Evolutionary conservation across 441 rosid species (phyloP), one percentile per base, ranked within the genome.

Genomic region (Dalechampia spathulata): DNA sequence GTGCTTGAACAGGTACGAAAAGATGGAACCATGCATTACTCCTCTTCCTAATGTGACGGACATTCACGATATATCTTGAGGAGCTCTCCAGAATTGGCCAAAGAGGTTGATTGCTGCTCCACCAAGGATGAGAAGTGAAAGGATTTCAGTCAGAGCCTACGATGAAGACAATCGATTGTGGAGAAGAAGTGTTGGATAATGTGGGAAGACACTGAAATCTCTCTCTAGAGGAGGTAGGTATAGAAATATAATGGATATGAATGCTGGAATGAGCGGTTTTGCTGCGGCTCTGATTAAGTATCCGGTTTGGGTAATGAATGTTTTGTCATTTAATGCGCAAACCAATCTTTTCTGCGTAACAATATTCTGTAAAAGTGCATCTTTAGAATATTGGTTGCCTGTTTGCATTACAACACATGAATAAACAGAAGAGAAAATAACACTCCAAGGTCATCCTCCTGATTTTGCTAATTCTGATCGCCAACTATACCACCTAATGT

Each of bases 201-300:
- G 80, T 39, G 65, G 55, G 44, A 68, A 60, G 44, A 70, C 78
- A 61, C 74, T 85, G 4, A 72, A 76, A 58, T 63, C 83, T 49
- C 71, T 76, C 4, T 28, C 55, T 15, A 57, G 47, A 55, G 75
- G 82, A 30, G 5, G 5, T 44, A 70, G 65, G 60, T 75, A 70
- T 65, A 77, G 87, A 71, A 85, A 85, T 54, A 9, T 83, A 8
- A 74, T 80, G 72, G 85, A 85, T 53, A 82, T 85, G 93, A 85
- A 85, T 60, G 79, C 85, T 46, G 78, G 73, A 20, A 44, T 74
- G 8, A 80, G 85, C 14, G 74, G 87, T 44, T 85, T 85, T 38
- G 85, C 87, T 21, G 77, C 90, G 32, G 81, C 85, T 9, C 70
- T 81, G 64, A 45, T 15, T 16, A 75, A 71, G 43, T 65, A 73